Evolutionary conservation across 2,329 filamentous ascomycete genomes (phyloP).

Genomic region (Phyllosticta citrichinensis): DNA sequence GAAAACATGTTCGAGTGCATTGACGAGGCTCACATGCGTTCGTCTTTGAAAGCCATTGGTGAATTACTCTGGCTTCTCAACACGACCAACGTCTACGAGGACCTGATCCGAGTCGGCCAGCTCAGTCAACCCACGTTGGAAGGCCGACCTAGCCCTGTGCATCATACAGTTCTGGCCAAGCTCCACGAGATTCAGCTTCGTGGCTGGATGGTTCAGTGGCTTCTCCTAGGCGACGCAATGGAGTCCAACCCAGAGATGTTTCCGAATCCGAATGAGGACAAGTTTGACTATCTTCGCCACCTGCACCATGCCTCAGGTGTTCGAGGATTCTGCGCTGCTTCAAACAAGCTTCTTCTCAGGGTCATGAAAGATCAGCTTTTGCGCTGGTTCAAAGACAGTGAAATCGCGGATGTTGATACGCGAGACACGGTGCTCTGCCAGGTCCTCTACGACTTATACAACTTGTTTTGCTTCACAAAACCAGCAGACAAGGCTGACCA

Average conservation of each 20-base stretch:
- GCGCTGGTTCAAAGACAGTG: conserved; percentile 45
- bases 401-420: conserved; percentile 59
- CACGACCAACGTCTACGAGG: conserved; percentile 70
- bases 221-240: conserved; percentile 65
- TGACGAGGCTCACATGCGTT: conserved; percentile 65
- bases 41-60: conserved; percentile 61
- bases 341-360: conserved; percentile 80
- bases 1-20: conserved; percentile 77
- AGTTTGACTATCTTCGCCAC: conserved; percentile 68
- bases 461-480: conserved; percentile 26
- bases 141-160: conserved; percentile 30
- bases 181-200: conserved; percentile 81
- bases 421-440: conserved; percentile 68
- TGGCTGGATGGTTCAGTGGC: conserved; percentile 80
- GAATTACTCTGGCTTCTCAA: conserved; percentile 68
- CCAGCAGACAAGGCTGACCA: conserved; percentile 47
- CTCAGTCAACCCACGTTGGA: conserved; percentile 50
- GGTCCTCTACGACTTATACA: conserved; percentile 40
- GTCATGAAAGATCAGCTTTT: conserved; percentile 81
- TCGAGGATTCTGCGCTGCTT: conserved; percentile 73
- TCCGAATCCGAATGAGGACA: conserved; percentile 56
- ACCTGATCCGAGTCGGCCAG: conserved; percentile 72
- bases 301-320: conserved; percentile 78
- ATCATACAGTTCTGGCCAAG: conserved; percentile 42
- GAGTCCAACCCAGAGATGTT: conserved; percentile 56